phyloP scores from a whole-genome alignment of 441 rosid species.

The Adansonia madagascariensis region DNA sequence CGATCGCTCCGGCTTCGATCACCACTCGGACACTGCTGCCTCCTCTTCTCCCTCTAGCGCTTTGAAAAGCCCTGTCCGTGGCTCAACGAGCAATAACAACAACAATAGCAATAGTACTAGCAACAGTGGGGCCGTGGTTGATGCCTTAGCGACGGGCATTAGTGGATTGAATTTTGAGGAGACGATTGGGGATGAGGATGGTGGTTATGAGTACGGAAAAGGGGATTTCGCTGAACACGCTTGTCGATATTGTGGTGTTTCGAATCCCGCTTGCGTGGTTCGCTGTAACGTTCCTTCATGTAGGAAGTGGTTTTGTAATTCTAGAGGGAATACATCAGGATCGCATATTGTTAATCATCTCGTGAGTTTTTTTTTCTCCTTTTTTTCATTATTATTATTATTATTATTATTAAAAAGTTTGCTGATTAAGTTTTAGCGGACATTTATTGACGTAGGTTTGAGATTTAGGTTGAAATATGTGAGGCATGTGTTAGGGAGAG shows the following conservation, averaged over 20 bases:
- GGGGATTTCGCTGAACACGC: constrained; percentile 93
- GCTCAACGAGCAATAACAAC: constrained; percentile 41
- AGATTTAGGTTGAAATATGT: not conserved
- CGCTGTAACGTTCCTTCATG: constrained; percentile 98
- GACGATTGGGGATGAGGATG: constrained; percentile 74
- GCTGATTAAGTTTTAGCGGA: not conserved
- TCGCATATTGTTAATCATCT: constrained; percentile 99
- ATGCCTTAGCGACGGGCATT: constrained; percentile 76
- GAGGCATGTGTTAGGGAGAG: not conserved
- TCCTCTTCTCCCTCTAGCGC: constrained; percentile 46
- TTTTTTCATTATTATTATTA: not conserved
- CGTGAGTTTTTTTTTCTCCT: constrained; percentile 50
- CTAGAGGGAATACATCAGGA: constrained; percentile 99
- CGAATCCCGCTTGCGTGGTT: constrained; percentile 97
- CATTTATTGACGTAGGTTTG: constrained; percentile 11
- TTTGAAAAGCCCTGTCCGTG: constrained; percentile 43
- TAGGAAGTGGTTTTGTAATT: constrained; percentile 99
- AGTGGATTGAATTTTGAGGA: constrained; percentile 94
- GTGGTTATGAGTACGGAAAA: constrained; percentile 72
- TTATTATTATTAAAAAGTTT: not conserved
- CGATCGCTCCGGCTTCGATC: constrained; percentile 41
- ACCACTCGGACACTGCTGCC: constrained; percentile 43
- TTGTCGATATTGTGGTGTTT: constrained; percentile 94
- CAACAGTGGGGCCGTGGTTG: constrained; percentile 48
- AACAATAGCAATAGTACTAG: constrained; percentile 18